Conservation (phyloP, 257 asterid species). For the Asclepias syriaca region DNA sequence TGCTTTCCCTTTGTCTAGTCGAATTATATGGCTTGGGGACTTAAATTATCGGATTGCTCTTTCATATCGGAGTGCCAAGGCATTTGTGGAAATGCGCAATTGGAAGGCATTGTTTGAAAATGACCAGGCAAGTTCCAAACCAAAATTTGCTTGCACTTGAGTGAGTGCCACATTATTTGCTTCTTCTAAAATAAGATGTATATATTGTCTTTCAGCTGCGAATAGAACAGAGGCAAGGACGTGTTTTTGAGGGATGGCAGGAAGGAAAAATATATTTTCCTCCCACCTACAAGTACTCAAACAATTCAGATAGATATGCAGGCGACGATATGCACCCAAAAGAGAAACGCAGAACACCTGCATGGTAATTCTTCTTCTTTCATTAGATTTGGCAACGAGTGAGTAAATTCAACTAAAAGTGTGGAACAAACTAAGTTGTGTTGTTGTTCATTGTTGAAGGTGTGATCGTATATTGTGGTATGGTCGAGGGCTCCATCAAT, state of each 20-base stretch:
- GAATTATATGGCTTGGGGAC: constrained; percentile 96
- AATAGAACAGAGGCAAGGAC: constrained; percentile 66
- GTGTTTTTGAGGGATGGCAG: constrained; percentile 78
- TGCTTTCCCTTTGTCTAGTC: constrained; percentile 39
- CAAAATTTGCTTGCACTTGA: background rate
- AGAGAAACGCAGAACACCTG: constrained; percentile 90
- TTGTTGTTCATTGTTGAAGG: constrained; percentile 40
- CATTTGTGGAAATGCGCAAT: constrained; percentile 94
- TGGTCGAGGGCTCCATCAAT: constrained; percentile 81
- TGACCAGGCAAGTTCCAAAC: constrained; percentile 64
- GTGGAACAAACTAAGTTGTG: background rate
- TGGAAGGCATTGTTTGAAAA: constrained; percentile 94
- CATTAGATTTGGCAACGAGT: background rate
- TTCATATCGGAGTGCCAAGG: constrained; percentile 86
- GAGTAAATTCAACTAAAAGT: background rate
- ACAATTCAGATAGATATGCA: constrained; percentile 79
- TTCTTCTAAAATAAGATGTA: background rate
- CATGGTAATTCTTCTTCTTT: constrained; percentile 52
- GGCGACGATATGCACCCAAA: constrained; percentile 72
- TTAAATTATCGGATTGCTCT: constrained; percentile 85
- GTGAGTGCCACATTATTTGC: background rate
- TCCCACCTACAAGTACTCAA: constrained; percentile 84
- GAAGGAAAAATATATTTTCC: constrained; percentile 90
- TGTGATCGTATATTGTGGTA: constrained; percentile 97
- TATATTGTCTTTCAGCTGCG: constrained; percentile 50